Evolutionary conservation across 148 eudicot species (phyloP).

Genomic region (Rhododendron ovatum): DNA sequence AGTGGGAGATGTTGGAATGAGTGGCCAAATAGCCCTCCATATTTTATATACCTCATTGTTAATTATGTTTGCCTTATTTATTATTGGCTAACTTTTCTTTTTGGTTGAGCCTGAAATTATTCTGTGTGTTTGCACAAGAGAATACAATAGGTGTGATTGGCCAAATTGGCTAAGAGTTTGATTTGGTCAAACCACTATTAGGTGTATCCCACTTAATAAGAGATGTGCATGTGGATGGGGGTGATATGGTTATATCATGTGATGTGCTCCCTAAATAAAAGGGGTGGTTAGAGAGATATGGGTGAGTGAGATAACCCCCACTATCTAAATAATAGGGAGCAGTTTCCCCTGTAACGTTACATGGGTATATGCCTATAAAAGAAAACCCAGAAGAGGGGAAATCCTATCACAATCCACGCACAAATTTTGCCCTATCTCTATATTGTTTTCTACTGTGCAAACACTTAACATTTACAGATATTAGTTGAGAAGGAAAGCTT

Average conservation of each 20-base stretch:
- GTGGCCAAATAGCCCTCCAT: neutral
- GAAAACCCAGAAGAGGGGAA: neutral
- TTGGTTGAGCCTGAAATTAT: too few relatives aligned
- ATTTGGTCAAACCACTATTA: neutral
- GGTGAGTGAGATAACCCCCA: too few relatives aligned
- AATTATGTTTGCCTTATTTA: neutral
- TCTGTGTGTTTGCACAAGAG: too few relatives aligned
- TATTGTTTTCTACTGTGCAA: neutral
- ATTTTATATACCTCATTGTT: neutral
- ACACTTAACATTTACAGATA: neutral
- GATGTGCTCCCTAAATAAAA: neutral
- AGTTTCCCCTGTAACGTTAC: neutral
- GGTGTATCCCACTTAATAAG: neutral
- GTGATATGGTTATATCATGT: neutral
- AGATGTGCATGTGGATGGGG: neutral
- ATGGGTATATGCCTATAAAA: neutral
- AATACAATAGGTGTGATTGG: neutral
- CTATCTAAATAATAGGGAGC: neutral
- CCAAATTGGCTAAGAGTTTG: neutral
- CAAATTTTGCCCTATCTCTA: neutral
- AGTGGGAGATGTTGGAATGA: neutral
- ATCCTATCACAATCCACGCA: neutral
- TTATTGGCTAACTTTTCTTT: too few relatives aligned
- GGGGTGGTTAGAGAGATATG: neutral
- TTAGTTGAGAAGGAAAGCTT: neutral